Evolutionary conservation across 768 basidiomycete genomes (phyloP).

Genomic region (Suillus ampliporus): DNA sequence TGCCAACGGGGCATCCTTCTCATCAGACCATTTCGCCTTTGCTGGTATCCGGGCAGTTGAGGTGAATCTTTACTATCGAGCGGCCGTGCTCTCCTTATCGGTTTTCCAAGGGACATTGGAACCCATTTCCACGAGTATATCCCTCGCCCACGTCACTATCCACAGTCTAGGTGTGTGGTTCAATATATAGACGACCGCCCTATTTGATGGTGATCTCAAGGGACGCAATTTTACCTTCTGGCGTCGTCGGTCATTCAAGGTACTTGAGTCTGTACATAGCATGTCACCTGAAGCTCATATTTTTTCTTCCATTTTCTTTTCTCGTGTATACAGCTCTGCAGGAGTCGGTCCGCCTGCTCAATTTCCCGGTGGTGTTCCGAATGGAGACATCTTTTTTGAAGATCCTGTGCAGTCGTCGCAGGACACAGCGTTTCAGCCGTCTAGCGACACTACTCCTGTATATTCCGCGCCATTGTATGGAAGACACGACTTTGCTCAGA

Average conservation of each 20-base stretch:
- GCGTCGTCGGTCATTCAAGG: not conserved
- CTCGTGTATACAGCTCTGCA: not conserved
- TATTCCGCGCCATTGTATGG: not conserved
- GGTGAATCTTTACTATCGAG: not conserved
- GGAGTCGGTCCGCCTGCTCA: not conserved
- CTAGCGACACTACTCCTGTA: not conserved
- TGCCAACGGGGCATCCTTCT: not conserved
- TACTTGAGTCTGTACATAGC: not conserved
- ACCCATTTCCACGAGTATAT: too few relatives aligned
- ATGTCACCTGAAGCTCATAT: not conserved
- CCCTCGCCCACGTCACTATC: too few relatives aligned
- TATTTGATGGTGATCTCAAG: not conserved
- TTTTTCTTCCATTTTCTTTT: not conserved
- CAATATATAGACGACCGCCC: not conserved
- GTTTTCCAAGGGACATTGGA: not conserved
- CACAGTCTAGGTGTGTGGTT: constrained; percentile 2
- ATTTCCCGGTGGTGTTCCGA: not conserved
- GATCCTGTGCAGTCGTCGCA: not conserved
- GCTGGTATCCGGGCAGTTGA: not conserved
- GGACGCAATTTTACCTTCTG: not conserved
- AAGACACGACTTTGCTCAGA: not conserved
- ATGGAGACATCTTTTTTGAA: not conserved
- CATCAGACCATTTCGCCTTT: not conserved
- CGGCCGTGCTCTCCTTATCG: not conserved
- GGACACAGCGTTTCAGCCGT: not conserved